A percentile compares a stretch with the other conserved stretches of the same genome.
Evolutionary conservation across 2,329 filamentous ascomycete species (phyloP).

Genomic region (Penicillium sclerotigenum): DNA sequence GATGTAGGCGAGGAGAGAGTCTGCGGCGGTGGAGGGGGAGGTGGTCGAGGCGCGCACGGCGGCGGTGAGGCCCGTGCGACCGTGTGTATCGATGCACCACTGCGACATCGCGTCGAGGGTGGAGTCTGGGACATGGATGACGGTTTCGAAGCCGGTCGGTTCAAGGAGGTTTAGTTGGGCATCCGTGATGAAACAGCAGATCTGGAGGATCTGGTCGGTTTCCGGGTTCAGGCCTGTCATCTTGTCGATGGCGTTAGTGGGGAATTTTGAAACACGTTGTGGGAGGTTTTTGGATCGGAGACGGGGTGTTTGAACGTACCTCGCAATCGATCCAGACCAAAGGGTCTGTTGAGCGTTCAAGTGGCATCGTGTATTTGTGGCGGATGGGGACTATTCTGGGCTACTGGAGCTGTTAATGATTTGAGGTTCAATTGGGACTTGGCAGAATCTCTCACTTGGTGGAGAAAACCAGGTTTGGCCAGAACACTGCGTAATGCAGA

Average conservation of each 20-base stretch:
- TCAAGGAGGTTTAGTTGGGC: slow-evolving; percentile 73
- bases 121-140: slow-evolving; percentile 70
- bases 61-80: slow-evolving; percentile 73
- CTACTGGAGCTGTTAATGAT: slow-evolving; percentile 11
- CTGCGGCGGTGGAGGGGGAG: slow-evolving; percentile 69
- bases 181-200: slow-evolving; percentile 89
- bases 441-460: slow-evolving; percentile 20
- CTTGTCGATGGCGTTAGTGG: slow-evolving; percentile 51
- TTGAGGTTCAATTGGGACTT: slow-evolving; percentile 1
- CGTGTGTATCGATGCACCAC: slow-evolving; percentile 84
- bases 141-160: slow-evolving; percentile 70
- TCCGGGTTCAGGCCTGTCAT: slow-evolving; percentile 87
- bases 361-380: slow-evolving; percentile 35
- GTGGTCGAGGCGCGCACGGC: slow-evolving; percentile 70
- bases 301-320: slow-evolving; percentile 36
- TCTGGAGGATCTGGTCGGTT: slow-evolving; percentile 80
- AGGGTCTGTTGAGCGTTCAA: slow-evolving; percentile 57
- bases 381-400: not conserved
- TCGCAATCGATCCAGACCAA: slow-evolving; percentile 86
- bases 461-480: slow-evolving; percentile 25
- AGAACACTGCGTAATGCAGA: slow-evolving; percentile 3
- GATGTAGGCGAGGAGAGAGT: slow-evolving; percentile 74
- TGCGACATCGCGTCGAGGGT: slow-evolving; percentile 76
- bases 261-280: not conserved
- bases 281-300: not conserved